A percentile compares a stretch with the other conserved stretches of the same genome.
These are phyloP conservation scores for Pleurotus djamor DNA, from an alignment of 768 basidiomycete species.

Conservation along the genomic window DNA sequence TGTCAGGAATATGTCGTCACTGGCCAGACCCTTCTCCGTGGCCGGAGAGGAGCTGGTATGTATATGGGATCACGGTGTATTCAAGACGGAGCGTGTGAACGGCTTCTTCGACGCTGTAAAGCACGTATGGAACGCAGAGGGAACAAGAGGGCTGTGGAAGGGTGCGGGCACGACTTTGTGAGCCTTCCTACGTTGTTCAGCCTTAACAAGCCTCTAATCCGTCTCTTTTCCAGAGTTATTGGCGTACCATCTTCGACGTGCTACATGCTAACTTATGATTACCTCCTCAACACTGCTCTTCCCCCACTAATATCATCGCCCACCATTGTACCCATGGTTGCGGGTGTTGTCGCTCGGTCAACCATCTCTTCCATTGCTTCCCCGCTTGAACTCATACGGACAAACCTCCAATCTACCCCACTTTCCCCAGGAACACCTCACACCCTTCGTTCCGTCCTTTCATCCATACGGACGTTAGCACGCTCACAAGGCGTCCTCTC, in stretches of 20 bases:
- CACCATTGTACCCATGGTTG: constrained; percentile 64
- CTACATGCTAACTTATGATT: constrained; percentile 97
- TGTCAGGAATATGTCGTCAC: constrained; percentile 76
- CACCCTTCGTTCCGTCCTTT: constrained; percentile 73
- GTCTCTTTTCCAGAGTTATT: constrained; percentile 58
- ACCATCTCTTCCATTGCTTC: constrained; percentile 76
- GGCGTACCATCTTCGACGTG: constrained; percentile 89
- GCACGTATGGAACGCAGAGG: constrained; percentile 81
- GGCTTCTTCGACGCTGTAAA: constrained; percentile 86
- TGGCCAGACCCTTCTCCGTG: constrained; percentile 44
- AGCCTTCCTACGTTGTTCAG: constrained; percentile 23
- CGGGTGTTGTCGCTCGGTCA: constrained; percentile 83
- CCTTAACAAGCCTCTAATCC: neutral
- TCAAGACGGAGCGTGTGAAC: constrained; percentile 69
- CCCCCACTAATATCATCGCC: constrained; percentile 56
- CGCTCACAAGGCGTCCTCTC: constrained; percentile 61
- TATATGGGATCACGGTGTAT: constrained; percentile 72
- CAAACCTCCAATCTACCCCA: constrained; percentile 90
- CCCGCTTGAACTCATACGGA: constrained; percentile 91
- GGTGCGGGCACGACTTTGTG: constrained; percentile 90
- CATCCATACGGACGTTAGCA: constrained; percentile 58
- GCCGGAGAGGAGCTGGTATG: constrained; percentile 69
- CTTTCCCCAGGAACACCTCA: constrained; percentile 66
- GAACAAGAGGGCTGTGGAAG: constrained; percentile 89
- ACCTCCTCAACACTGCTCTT: constrained; percentile 64